Evolutionary conservation across 2,329 filamentous ascomycete genomes (phyloP), one percentile per base, ranked within the genome.

Genomic region (Amesomyces nigricolor): DNA sequence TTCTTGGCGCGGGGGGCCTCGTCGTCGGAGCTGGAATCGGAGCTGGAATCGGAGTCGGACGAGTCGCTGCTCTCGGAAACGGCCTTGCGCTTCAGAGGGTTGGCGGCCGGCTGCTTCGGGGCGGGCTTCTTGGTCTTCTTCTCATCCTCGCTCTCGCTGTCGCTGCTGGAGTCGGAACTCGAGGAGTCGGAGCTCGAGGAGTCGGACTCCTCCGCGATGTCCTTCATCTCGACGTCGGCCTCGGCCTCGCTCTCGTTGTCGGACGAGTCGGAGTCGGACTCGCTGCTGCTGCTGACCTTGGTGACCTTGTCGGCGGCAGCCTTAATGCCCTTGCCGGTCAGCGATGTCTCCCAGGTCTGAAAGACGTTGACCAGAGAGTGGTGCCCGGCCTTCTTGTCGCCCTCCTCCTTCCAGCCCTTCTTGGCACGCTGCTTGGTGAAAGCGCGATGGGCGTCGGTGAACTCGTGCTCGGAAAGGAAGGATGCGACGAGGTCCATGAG

Each of bases 381-480:
- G 37, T 71, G 67, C 38, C 68, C 59, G 58, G 51, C 54, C 29
- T n/a, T n/a, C 26, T 57, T 60, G 2, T 32, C 46, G 45, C 60
- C 49, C 26, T 13, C 44, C 45, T 64, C 64, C 47, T 59, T 53
- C 59, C 75, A 79, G 49, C 75, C 77, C 61, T 78, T 78, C 70
- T 73, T 76, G 66, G 72, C 78, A 51, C 80, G 75, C 66, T 89
- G 83, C 66, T 84, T 81, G 63, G 76, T 75, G 65, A 90, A 86
- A 5, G 81, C 79, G 57, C 77, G 73, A 65, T 79, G 80, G 45
- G 87, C 81, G 56, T 76, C 75, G 47, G 76, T 70, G 64, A 88
- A 87, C n/a, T 82, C 79, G 68, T 87, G 78, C 45, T 85, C 78
- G 42, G 78, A 77, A 48, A 91, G 76, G 69, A 90, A 91, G 19